Percentiles rank a stretch among this genome's conserved stretches.
Conservation (phyloP, 2,329 filamentous ascomycete genomes). For the Sporothrix curviconia region DNA sequence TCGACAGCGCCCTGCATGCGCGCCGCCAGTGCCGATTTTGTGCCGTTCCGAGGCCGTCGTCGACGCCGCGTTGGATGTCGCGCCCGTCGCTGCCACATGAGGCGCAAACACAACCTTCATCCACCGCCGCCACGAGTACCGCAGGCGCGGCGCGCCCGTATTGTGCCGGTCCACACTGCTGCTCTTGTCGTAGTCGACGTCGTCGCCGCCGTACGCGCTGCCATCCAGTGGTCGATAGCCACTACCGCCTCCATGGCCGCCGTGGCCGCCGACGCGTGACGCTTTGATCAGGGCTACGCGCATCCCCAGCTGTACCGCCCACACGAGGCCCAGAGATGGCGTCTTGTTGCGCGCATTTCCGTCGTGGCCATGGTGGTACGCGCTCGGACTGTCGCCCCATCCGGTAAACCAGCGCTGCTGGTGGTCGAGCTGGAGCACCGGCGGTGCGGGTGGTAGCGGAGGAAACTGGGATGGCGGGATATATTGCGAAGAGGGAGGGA, state of each 20-base stretch:
- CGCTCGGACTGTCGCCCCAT: constrained; percentile 68
- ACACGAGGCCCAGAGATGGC: constrained; percentile 78
- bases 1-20: constrained; percentile 46
- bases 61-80: constrained; percentile 32
- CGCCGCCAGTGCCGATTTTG: background rate
- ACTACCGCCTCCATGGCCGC: constrained; percentile 31
- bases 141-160: constrained; percentile 22
- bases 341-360: constrained; percentile 59
- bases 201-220: constrained; percentile 8
- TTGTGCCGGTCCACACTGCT: constrained; percentile 34
- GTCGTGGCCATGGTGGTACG: constrained; percentile 27
- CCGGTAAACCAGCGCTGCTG: constrained; percentile 94
- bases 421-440: constrained; percentile 69
- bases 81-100: constrained; percentile 54
- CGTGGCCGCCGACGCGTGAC: constrained; percentile 35
- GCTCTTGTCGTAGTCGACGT: constrained; percentile 22
- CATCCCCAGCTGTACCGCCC: constrained; percentile 81
- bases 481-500: constrained; percentile 9
- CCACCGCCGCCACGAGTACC: constrained; percentile 56
- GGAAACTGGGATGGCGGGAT: constrained; percentile 21
- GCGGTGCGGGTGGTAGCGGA: constrained; percentile 26
- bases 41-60: constrained; percentile 18
- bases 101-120: constrained; percentile 88
- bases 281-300: constrained; percentile 75
- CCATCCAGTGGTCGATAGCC: constrained; percentile 30